These are phyloP conservation scores for Aplosporella prunicola DNA, from an alignment of 2,329 filamentous ascomycete genomes.

Conservation along the genomic window DNA sequence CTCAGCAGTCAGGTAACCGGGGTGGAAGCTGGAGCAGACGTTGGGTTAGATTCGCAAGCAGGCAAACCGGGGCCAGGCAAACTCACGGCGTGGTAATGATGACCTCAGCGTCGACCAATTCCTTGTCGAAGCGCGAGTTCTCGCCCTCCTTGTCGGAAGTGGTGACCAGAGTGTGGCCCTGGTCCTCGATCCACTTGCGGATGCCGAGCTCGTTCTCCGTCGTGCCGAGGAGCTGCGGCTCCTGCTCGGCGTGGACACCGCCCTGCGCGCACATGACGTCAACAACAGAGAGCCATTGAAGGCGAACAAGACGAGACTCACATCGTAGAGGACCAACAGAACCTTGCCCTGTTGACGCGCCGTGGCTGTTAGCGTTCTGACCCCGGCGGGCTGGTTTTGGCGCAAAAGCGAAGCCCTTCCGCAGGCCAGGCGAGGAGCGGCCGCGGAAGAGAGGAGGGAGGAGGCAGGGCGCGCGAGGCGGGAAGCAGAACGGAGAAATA, in stretches of 20 bases:
- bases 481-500: slow-evolving; percentile 54
- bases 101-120: slow-evolving; percentile 92
- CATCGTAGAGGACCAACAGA: slow-evolving; percentile 88
- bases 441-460: slow-evolving; percentile 39
- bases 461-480: slow-evolving; percentile 48
- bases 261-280: slow-evolving; percentile 39
- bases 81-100: slow-evolving; percentile 96
- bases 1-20: slow-evolving; percentile 93
- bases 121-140: slow-evolving; percentile 86
- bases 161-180: slow-evolving; percentile 92
- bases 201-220: slow-evolving; percentile 98
- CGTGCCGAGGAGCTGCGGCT: slow-evolving; percentile 82
- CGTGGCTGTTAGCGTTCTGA: slow-evolving; percentile 55
- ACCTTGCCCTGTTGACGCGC: slow-evolving; percentile 82
- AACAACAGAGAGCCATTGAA: slow-evolving; percentile 15
- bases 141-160: slow-evolving; percentile 96
- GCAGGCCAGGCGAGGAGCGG: slow-evolving; percentile 29
- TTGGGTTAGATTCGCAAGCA: slow-evolving; percentile 10
- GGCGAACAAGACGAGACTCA: slow-evolving; percentile 33
- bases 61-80: slow-evolving; percentile 17
- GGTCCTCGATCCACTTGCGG: slow-evolving; percentile 93
- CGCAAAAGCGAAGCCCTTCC: slow-evolving; percentile 35
- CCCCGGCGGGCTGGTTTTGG: slow-evolving; percentile 35
- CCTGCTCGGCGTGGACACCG: slow-evolving; percentile 76
- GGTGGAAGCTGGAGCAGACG: slow-evolving; percentile 68